Percentiles rank a stretch among this genome's conserved stretches.
phyloP scores from a whole-genome alignment of 768 basidiomycete genomes.

The Termitomyces sp. region DNA sequence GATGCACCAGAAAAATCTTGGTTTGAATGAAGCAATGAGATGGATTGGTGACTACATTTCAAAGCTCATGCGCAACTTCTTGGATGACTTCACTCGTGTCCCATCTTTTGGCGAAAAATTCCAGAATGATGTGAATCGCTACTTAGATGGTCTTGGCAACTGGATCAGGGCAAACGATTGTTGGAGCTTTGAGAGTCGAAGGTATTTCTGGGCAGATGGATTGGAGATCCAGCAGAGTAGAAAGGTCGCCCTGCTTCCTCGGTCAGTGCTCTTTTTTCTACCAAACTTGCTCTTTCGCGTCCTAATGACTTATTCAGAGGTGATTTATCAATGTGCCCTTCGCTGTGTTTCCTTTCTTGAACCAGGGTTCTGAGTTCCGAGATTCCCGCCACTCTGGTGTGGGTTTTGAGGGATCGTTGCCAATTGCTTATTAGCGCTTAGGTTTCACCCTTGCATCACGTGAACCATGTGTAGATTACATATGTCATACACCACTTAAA shows the following conservation, averaged over 20 bases:
- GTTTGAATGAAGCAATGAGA: constrained; percentile 33
- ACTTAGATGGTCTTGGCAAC: constrained; percentile 34
- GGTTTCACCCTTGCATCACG: no score
- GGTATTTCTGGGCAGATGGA: constrained; percentile 39
- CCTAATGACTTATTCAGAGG: no score
- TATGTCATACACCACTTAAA: no score
- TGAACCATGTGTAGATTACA: no score
- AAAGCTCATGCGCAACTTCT: constrained; percentile 26
- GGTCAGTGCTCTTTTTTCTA: no score
- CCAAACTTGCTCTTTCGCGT: no score
- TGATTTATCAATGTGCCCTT: no score
- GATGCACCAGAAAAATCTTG: constrained; percentile 31
- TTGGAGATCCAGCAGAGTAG: constrained; percentile 25
- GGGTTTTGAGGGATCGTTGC: no score
- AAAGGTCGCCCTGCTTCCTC: constrained; percentile 28
- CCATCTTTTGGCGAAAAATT: constrained; percentile 28
- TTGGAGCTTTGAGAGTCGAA: constrained; percentile 30
- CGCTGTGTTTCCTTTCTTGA: no score
- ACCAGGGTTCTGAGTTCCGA: no score
- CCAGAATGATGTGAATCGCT: constrained; percentile 28
- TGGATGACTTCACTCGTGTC: constrained; percentile 22
- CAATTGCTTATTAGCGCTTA: no score
- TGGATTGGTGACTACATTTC: constrained; percentile 32
- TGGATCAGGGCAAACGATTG: constrained; percentile 38
- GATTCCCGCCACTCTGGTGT: no score